Conservation (phyloP, 176 grass and related monocot species). For the Rhipidocladum racemiflorum region DNA sequence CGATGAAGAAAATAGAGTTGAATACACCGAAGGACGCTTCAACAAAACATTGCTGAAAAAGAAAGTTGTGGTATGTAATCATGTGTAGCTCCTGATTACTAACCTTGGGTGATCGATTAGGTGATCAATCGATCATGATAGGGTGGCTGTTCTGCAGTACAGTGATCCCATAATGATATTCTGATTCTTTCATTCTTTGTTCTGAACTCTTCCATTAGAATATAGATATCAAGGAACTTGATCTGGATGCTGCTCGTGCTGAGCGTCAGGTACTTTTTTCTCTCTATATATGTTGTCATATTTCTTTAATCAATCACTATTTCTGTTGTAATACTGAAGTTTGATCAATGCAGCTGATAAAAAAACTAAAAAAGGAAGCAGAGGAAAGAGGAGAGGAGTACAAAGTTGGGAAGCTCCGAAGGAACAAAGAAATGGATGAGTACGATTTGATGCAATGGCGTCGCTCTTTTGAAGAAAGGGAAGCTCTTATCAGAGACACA, state of each 20-base stretch:
- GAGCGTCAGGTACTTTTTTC: slow-evolving; percentile 70
- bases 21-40: slow-evolving; percentile 69
- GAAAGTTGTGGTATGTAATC: slow-evolving; percentile 61
- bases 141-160: slow-evolving; percentile 4
- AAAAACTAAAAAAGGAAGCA: slow-evolving; percentile 62
- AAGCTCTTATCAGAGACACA: slow-evolving; percentile 90
- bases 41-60: slow-evolving; percentile 71
- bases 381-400: slow-evolving; percentile 72
- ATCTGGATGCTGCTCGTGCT: slow-evolving; percentile 70
- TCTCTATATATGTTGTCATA: background rate
- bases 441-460: slow-evolving; percentile 90
- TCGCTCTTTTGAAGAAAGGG: slow-evolving; percentile 76
- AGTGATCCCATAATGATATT: background rate
- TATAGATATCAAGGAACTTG: slow-evolving; percentile 69
- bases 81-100: background rate
- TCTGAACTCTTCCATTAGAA: slow-evolving; percentile 47
- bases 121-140: background rate
- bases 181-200: slow-evolving; percentile 7
- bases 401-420: slow-evolving; percentile 49
- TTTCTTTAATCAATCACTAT: slow-evolving; percentile 3
- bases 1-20: slow-evolving; percentile 73
- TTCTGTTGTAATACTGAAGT: slow-evolving; percentile 6
- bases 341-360: slow-evolving; percentile 52
- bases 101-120: background rate
- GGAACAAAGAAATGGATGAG: slow-evolving; percentile 86